Percentiles rank a stretch among this genome's conserved stretches.
Conservation (phyloP, 495 filamentous ascomycete species). For the Apiosordaria backusii region DNA sequence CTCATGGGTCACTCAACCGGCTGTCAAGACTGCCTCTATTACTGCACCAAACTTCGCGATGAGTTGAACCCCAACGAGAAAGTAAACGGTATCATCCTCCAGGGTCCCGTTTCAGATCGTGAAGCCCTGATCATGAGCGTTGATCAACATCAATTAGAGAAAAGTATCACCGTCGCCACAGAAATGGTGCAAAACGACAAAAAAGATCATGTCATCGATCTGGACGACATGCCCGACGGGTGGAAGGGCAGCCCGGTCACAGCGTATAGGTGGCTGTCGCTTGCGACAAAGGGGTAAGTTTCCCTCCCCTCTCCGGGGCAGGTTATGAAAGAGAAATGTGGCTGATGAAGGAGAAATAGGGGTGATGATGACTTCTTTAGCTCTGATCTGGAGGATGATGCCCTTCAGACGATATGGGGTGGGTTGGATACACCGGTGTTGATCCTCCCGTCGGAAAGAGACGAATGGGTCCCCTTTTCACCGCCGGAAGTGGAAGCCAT, state of each 20-base stretch:
- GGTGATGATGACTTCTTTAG: conserved; percentile 90
- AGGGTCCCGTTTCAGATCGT: conserved; percentile 77
- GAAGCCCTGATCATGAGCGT: conserved; percentile 53
- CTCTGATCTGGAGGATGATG: conserved; percentile 63
- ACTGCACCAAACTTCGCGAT: conserved; percentile 29
- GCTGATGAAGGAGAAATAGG: conserved; percentile 23
- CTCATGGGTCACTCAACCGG: conserved; percentile 85
- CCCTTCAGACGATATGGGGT: conserved; percentile 61
- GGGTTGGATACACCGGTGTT: conserved; percentile 53
- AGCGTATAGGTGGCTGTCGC: conserved; percentile 63
- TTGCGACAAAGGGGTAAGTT: conserved; percentile 55
- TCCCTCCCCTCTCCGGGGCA: neutral
- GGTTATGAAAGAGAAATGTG: neutral
- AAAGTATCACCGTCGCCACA: conserved; percentile 52
- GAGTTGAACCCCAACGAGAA: conserved; percentile 36
- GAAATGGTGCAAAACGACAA: conserved; percentile 50
- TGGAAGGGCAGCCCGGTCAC: conserved; percentile 55
- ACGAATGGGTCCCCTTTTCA: conserved; percentile 62
- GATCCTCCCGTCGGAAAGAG: conserved; percentile 65
- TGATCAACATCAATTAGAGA: conserved; percentile 44
- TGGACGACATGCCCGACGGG: conserved; percentile 46
- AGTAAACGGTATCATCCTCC: conserved; percentile 78
- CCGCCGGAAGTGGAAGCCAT: conserved; percentile 61
- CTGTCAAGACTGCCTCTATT: conserved; percentile 79
- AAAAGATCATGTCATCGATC: conserved; percentile 56